These are phyloP conservation scores for Fraxinus albicans DNA, from an alignment of 305 asterid genomes.

Conservation along the genomic window DNA sequence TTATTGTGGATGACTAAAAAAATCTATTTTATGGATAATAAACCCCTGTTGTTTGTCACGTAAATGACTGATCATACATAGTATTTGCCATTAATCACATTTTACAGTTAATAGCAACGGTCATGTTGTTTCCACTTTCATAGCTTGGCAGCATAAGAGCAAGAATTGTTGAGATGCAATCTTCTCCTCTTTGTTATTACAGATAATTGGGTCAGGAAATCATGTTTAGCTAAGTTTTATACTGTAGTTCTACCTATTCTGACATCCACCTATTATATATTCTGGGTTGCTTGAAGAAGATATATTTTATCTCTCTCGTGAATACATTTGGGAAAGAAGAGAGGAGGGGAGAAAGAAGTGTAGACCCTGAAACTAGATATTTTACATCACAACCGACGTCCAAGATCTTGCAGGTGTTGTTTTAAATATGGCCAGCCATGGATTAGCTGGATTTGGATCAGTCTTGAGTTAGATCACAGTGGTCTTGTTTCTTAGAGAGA, in stretches of 20 bases:
- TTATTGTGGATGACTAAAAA: conserved; percentile 2
- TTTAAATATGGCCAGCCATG: not conserved
- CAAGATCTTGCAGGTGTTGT: not conserved
- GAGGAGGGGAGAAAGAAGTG: not conserved
- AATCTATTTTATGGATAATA: conserved; percentile 21
- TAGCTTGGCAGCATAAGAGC: not conserved
- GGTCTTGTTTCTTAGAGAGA: conserved; percentile 11
- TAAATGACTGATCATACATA: not conserved
- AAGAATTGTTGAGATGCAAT: not conserved
- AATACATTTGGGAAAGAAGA: conserved; percentile 5
- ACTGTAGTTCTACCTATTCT: conserved; percentile 6
- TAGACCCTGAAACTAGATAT: not conserved
- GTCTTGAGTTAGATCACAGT: conserved; percentile 15
- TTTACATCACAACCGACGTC: conserved; percentile 6
- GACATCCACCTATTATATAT: conserved; percentile 6
- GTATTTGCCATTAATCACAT: not conserved
- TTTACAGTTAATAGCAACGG: not conserved
- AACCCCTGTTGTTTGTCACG: conserved; percentile 1
- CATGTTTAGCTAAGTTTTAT: conserved; percentile 1
- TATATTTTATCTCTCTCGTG: not conserved
- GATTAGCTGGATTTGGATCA: conserved; percentile 10
- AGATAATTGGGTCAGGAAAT: not conserved
- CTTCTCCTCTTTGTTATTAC: not conserved
- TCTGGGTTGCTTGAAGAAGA: conserved; percentile 12
- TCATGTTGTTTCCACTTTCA: not conserved